These are phyloP conservation scores for peach (Prunus persica) DNA, from an alignment of 306 rosid species.

Conservation along the genomic window Prunus_persica_NCBIv2 NC_034009.1:41904001-41904500, in stretches of 20 bases:
- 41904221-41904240: constrained; percentile 35
- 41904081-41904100: constrained; percentile 93
- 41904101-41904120: constrained; percentile 75
- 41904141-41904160: constrained; percentile 98
- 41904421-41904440: not conserved
- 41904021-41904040: not conserved
- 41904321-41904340: not conserved
- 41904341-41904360: not conserved
- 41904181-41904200: constrained; percentile 95
- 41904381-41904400: not conserved
- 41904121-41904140: constrained; percentile 59
- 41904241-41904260: constrained; percentile 8
- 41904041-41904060: not conserved
- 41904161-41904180: constrained; percentile 88
- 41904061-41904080: constrained; percentile 21
- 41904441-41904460: not conserved
- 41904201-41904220: constrained; percentile 89
- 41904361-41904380: not conserved
- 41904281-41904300: not conserved
- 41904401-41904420: not conserved
- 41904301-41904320: not conserved
- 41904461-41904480: not conserved
- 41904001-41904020: not conserved
- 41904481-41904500: not conserved
- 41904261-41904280: not conserved